These are phyloP conservation scores for Graphilbum fragrans DNA, from an alignment of 2,329 filamentous ascomycete species.

Conservation along the genomic window DNA sequence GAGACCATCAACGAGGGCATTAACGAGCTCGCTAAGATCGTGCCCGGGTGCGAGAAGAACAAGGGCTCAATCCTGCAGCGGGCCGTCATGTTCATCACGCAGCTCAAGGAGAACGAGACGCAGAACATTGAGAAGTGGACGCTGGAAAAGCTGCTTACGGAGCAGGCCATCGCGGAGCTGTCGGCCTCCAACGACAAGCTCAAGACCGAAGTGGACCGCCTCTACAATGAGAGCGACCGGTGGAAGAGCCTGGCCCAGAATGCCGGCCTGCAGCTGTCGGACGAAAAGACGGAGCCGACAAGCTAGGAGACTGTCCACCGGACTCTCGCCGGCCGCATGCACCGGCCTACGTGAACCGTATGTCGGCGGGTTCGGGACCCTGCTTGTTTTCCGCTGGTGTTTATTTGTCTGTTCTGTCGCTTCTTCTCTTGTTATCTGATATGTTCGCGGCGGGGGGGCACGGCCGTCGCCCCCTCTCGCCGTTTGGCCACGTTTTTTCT, in stretches of 20 bases:
- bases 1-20: slow-evolving; percentile 99
- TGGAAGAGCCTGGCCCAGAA: slow-evolving; percentile 62
- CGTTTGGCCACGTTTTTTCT: too few species aligned
- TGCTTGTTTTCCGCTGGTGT: background rate
- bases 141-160: slow-evolving; percentile 76
- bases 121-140: slow-evolving; percentile 95
- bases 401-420: background rate
- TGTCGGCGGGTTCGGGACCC: background rate
- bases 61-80: slow-evolving; percentile 93
- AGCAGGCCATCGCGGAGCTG: slow-evolving; percentile 81
- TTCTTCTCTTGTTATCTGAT: background rate
- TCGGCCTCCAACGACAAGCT: slow-evolving; percentile 79
- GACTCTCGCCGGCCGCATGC: background rate
- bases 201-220: slow-evolving; percentile 65
- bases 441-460: too few species aligned
- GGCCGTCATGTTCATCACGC: slow-evolving; percentile 86
- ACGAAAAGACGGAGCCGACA: slow-evolving; percentile 22
- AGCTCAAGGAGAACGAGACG: slow-evolving; percentile 86
- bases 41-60: slow-evolving; percentile 96
- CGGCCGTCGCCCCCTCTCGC: too few species aligned
- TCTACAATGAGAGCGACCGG: slow-evolving; percentile 65
- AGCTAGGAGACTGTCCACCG: slow-evolving; percentile 3
- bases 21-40: slow-evolving; percentile 94
- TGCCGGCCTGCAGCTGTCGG: slow-evolving; percentile 38
- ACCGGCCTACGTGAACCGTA: too few species aligned